A percentile compares a stretch with the other conserved stretches of the same genome.
phyloP scores from a whole-genome alignment of 176 grass and related monocot genomes.

The Miscanthus lutarioriparius region DNA sequence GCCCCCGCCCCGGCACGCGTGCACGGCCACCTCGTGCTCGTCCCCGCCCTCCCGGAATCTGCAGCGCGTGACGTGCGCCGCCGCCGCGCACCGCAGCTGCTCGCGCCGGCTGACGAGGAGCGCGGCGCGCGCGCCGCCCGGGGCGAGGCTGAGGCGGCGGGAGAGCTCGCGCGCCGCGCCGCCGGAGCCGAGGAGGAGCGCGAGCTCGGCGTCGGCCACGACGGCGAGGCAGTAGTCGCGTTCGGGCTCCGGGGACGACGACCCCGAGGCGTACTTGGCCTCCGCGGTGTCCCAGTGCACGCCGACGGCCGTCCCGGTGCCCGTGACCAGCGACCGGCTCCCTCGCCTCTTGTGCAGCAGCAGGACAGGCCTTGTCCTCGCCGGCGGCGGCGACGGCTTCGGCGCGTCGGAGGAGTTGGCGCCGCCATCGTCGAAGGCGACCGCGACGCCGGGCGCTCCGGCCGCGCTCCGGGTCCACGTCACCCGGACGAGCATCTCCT shows the following conservation, averaged over 20 bases:
- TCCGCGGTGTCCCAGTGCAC: constrained; percentile 73
- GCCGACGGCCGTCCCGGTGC: constrained; percentile 39
- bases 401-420: background rate
- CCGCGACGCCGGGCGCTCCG: constrained; percentile 33
- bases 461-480: constrained; percentile 58
- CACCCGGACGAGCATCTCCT: constrained; percentile 54
- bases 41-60: constrained; percentile 60
- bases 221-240: constrained; percentile 65
- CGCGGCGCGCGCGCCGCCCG: background rate
- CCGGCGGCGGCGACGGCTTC: background rate
- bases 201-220: constrained; percentile 59
- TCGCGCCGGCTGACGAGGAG: constrained; percentile 54
- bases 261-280: constrained; percentile 42
- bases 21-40: constrained; percentile 71
- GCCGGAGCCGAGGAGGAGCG: constrained; percentile 54
- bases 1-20: constrained; percentile 39
- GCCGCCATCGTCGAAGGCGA: constrained; percentile 50
- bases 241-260: constrained; percentile 46
- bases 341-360: constrained; percentile 59
- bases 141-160: constrained; percentile 37
- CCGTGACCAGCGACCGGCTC: constrained; percentile 48
- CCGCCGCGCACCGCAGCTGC: constrained; percentile 45
- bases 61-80: constrained; percentile 52
- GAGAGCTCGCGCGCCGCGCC: constrained; percentile 37
- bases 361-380: constrained; percentile 16